These are phyloP conservation scores for Ophiostoma sp. DNA, from an alignment of 2,329 filamentous ascomycete genomes.

Conservation along the genomic window DNA sequence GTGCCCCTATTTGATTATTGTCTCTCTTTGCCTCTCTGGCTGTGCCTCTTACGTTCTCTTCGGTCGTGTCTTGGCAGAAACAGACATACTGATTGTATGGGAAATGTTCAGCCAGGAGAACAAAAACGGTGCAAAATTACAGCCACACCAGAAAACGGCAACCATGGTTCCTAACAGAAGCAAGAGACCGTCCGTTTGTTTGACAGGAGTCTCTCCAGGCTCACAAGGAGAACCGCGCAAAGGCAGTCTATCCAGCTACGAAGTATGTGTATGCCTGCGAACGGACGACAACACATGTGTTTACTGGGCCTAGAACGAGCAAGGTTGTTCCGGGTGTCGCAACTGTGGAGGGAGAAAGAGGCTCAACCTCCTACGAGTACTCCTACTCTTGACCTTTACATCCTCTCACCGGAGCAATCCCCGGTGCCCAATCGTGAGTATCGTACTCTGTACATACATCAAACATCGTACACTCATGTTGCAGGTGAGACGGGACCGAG, in stretches of 20 bases:
- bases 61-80: not conserved
- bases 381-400: not conserved
- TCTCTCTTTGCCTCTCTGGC: not conserved
- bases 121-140: not conserved
- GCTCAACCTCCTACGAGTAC: not conserved
- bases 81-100: not conserved
- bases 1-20: not conserved
- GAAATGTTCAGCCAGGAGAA: not conserved
- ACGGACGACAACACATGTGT: not conserved
- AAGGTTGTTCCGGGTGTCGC: not conserved
- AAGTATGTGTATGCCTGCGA: not conserved
- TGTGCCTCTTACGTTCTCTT: not conserved
- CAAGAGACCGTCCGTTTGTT: not conserved
- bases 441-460: no score
- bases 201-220: not conserved
- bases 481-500: not conserved
- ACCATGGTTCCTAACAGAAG: conserved; percentile 2
- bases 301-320: not conserved
- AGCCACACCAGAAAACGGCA: not conserved
- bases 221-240: not conserved
- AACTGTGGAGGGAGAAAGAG: not conserved
- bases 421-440: not conserved
- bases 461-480: not conserved
- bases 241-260: not conserved
- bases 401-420: not conserved